Base-by-base conservation (phyloP, 1,284 basidiomycete species). In the Trichosporon asahii region DNA sequence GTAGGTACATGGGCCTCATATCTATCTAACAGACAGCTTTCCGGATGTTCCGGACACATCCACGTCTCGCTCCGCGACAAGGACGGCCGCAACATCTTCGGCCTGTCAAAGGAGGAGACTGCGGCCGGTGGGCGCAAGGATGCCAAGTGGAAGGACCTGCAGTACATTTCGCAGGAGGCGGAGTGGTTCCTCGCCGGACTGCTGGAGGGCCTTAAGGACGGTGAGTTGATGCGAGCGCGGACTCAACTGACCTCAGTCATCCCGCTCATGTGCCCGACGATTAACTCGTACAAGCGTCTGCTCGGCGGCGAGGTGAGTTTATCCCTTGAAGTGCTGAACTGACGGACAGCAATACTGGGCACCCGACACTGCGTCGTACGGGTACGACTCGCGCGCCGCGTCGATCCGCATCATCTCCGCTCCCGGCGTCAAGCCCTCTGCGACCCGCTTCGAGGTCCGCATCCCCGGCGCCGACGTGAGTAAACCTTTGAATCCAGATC, bases 231-330 rank as follows among this genome's bases (percentile, higher is more conserved):
- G 7, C 2, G 0, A 8, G 14, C 3, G 3, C 40, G 7, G 6
- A 3, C 6, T 15, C 1, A 44, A 27, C 64, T 71, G 18, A 69
- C 68, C 18, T 7, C 70, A 83, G 81, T 83, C 65, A 79, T 85
- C 72, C 85, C 84, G 1, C 74, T 85, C 73, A 85, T 97, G 69
- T 95, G 95, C 40, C 94, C 95, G 0, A 97, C 92, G 0, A 91
- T 97, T 83, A 96, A 96, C 79, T 94, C 94, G n/a, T 99, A 98
- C 86, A 99, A 98, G 82, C 92, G 95, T 23, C 88, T 99, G 14
- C 90, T 94, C 18, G 95, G 92, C n/a, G 95, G 95, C 21, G 93
- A 94, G 80, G 90, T 82, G 68, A 67, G 80, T 68, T 21, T 8
- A 15, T 69, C 15, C 8, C 63, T 21, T 25, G 27, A 18, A 18